Evolutionary conservation across 2,329 filamentous ascomycete species (phyloP), one percentile per base, ranked within the genome.

Genomic region (Ophiosphaerella narmari): DNA sequence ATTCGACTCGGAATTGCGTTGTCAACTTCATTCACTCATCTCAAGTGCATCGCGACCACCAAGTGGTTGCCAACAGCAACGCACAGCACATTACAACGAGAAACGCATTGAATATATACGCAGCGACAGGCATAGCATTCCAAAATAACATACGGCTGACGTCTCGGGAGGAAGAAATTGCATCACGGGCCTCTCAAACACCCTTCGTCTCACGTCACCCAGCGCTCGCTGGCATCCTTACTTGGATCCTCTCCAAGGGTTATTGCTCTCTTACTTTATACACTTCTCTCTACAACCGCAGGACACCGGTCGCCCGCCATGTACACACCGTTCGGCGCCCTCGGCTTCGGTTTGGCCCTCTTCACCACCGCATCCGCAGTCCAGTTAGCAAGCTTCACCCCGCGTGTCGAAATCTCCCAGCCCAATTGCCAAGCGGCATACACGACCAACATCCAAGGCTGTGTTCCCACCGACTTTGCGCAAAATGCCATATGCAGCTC

Each of bases 301-400:
- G 18, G 21, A 43, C 24, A 31, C 31, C 40, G 23, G 48, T 39
- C 44, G 41, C 46, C 50, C 57, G 62, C 52, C 12, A 71, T 70
- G 68, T 56, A 52, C 43, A 31, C 53, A 34, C 55, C 57, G 40
- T 41, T 59, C 33, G 54, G 57, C 31, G 31, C 50, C 48, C 48
- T 61, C 38, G 53, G 67, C 38, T 38, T 64, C 40, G 53, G 46
- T 40, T 58, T 73, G 21, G 46, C 60, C 29, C 47, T 65, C 46
- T 50, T 62, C 33, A 55, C 48, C 23, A 54, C 60, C 11, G 44
- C 60, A 23, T 59, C 65, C 36, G 54, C 75, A n/a, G 74, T 78
- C 35, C 72, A 73, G 18, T 75, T 80, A 33, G 63, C 72, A 24
- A 75, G 77, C 61, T 80, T 80, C 60, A 71, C 69, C 1, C 77